Base-by-base conservation (phyloP, 257 asterid species). In the Ilex aquifolium region DNA sequence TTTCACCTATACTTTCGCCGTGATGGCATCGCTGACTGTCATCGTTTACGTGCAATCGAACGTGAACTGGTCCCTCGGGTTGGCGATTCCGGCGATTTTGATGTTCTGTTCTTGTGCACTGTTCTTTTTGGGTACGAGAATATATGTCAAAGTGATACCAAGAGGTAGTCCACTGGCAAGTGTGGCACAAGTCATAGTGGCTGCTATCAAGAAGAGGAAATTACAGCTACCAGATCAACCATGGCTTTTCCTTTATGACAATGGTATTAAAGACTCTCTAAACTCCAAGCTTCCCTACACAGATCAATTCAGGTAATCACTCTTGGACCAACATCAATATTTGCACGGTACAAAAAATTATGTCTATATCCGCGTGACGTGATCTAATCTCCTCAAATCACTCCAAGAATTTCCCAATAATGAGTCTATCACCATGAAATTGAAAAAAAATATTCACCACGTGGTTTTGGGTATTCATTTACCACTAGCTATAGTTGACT, bases 11-110 rank as follows among this genome's bases (percentile, higher is more conserved):
- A 70, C 74, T 21, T 77, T 73, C 46, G 76, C 79, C 10, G 32
- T 70, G 42, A 69, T 73, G 79, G 59, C 73, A 4, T 73, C 82
- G 14, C 21, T 67, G 17, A 73, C 82, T 2, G 52, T 66, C 71
- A 73, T 77, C 30, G 79, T 77, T 9, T 77, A 73, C 30, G 76
- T 77, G 13, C 82, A 77, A 64, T 31, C 77, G 56, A 63, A 62
- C 29, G 9, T 73, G 30, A 77, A 72, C 56, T 73, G 82, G 82
- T 32, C 75, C 4, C 14, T 73, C 2, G 82, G 82, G 16, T 67
- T 77, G 27, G 82, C 72, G 2, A 73, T 77, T 31, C 82, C 79
- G 0, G 7, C 79, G 7, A 32, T 71, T 40, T 58, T 75, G 29
- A 75, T 71, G 80, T 62, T 75, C 65, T 46, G 66, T 6, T 75